Evolutionary conservation across 768 basidiomycete species (phyloP).

Genomic region (Tulasnella sp.): DNA sequence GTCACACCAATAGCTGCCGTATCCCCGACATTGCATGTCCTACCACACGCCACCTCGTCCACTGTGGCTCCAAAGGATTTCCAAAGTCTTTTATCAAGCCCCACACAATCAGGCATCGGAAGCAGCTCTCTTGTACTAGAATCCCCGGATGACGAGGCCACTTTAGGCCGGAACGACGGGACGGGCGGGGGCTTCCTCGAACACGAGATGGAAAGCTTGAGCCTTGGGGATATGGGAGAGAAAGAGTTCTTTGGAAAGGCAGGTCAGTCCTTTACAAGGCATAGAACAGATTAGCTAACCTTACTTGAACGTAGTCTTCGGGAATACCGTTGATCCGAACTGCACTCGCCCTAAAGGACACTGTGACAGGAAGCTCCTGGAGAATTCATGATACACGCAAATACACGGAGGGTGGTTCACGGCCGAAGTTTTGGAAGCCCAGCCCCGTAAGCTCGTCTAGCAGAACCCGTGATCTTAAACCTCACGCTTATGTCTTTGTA

Average conservation of each 20-base stretch:
- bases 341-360: slow-evolving; percentile 50
- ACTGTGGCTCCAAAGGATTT: background rate
- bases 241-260: slow-evolving; percentile 11
- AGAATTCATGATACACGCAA: slow-evolving; percentile 11
- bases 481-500: slow-evolving; percentile 24
- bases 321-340: slow-evolving; percentile 40
- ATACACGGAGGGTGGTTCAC: too few species aligned
- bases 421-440: slow-evolving; percentile 16
- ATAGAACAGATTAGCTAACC: background rate
- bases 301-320: slow-evolving; percentile 15
- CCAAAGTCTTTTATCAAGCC: background rate
- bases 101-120: background rate
- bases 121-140: background rate
- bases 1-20: background rate
- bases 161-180: too few species aligned
- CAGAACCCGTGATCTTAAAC: slow-evolving; percentile 22
- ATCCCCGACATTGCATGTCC: background rate
- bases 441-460: slow-evolving; percentile 5
- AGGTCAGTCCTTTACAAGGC: background rate
- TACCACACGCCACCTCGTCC: background rate
- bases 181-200: too few species aligned
- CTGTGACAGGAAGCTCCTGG: slow-evolving; percentile 42
- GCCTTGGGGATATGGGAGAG: background rate
- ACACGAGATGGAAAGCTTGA: background rate
- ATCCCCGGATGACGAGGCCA: too few species aligned